Evolutionary conservation across 129 eudicot species (phyloP), one percentile per base, ranked within the genome.

Genomic region (Apium graveolens): DNA sequence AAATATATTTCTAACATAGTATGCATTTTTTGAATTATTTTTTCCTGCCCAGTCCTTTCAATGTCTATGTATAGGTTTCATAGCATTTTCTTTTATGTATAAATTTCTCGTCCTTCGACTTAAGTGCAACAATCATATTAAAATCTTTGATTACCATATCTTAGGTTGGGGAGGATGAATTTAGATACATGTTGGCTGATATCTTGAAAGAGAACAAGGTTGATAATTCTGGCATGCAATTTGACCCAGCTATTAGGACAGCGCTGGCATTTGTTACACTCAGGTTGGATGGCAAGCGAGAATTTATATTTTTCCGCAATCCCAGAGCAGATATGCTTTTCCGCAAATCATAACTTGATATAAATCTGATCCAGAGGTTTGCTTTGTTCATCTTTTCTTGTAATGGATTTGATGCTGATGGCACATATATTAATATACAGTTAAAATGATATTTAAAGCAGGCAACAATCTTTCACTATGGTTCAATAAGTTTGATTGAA

Each of bases 321-420:
- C 95, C 97, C 37, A 89, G 97, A 82, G 97, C 97, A 42, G 96
- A 92, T 81, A 92, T 88, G 91, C 90, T 87, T 57, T 83, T 92
- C 34, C 85, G 46, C 7, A 88, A 88, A 78, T 83, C 97, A 32
- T 92, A 92, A 79, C 92, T 91, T 73, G 92, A 91, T 84, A 76
- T 83, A 60, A 46, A 88, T 76, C 95, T 89, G 35, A 79, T 92
- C 74, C 78, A 84, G 81, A 83, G 97, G 97, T 91, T 32, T 68
- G n/a, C 71, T 75, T 82, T 17, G 46, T 14, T n/a, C 32, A 10
- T 26, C 21, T 44, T 65, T 45, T 46, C 20, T 29, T 31, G 13
- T 35, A 83, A 42, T 11, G 26, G 68, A 75, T 82, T 39, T 78
- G 45, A 16, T 60, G 17, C 74, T 42, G 75, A n/a, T 72, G 62